Conservation (phyloP, 2,329 filamentous ascomycete species). For the Fusarium chaquense region DNA sequence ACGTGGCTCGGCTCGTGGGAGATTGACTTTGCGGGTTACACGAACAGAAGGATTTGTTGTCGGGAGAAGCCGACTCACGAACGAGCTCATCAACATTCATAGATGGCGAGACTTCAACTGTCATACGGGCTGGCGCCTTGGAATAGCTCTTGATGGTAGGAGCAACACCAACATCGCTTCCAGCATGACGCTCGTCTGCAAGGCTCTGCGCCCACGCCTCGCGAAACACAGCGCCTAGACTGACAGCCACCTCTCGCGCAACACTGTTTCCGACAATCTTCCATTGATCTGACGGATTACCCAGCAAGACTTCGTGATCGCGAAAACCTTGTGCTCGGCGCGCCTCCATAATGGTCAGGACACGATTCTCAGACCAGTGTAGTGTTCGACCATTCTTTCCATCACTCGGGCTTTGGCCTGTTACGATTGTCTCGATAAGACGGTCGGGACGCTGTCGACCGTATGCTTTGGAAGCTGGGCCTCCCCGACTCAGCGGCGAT, state of each 20-base stretch:
- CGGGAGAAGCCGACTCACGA: conserved; percentile 13
- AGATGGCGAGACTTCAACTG: conserved; percentile 24
- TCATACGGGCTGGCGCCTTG: conserved; percentile 1
- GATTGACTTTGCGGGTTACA: conserved; percentile 19
- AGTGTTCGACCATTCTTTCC: conserved; percentile 65
- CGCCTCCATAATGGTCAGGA: conserved; percentile 74
- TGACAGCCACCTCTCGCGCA: conserved; percentile 73
- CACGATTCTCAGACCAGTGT: conserved; percentile 75
- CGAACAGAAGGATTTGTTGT: neutral
- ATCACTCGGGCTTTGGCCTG: conserved; percentile 63
- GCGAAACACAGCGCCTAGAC: conserved; percentile 72
- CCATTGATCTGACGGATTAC: conserved; percentile 66
- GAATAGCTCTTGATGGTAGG: neutral
- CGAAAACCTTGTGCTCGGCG: conserved; percentile 76
- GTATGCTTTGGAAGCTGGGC: conserved; percentile 60
- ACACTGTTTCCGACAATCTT: conserved; percentile 83
- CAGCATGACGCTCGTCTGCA: conserved; percentile 25
- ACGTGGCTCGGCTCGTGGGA: conserved; percentile 1
- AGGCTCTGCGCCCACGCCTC: conserved; percentile 61
- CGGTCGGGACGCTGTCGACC: conserved; percentile 63
- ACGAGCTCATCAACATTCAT: conserved; percentile 16
- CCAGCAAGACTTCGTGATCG: conserved; percentile 78
- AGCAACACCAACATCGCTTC: neutral
- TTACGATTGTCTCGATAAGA: conserved; percentile 74
- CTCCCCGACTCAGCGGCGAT: conserved; percentile 53